These are phyloP conservation scores for Aquilaria sinensis DNA, from an alignment of 345 rosid species.

Conservation along the genomic window DNA sequence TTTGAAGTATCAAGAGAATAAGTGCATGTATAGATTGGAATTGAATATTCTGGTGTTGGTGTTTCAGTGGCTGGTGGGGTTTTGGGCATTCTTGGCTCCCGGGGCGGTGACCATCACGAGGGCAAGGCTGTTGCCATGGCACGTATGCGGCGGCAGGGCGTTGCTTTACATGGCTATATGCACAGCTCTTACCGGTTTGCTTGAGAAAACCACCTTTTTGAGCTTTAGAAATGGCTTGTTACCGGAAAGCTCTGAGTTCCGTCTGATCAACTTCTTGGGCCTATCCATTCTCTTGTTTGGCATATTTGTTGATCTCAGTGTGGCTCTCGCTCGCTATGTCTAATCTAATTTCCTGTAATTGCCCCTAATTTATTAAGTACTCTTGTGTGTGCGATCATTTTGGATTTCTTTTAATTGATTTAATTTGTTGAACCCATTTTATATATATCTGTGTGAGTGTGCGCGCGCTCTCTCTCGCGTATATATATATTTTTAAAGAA, in stretches of 20 bases:
- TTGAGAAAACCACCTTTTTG: slow-evolving; percentile 38
- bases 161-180: slow-evolving; percentile 63
- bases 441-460: too few relatives aligned
- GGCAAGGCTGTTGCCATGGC: slow-evolving; percentile 54
- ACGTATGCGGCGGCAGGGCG: slow-evolving; percentile 62
- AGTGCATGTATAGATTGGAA: not conserved
- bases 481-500: too few relatives aligned
- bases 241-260: slow-evolving; percentile 30
- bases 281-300: slow-evolving; percentile 67
- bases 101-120: slow-evolving; percentile 14
- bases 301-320: slow-evolving; percentile 67
- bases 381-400: too few relatives aligned
- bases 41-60: not conserved
- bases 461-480: too few relatives aligned
- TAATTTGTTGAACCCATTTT: too few relatives aligned
- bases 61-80: slow-evolving; percentile 67
- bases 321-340: slow-evolving; percentile 61
- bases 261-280: slow-evolving; percentile 64
- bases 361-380: too few relatives aligned
- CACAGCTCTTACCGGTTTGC: slow-evolving; percentile 81
- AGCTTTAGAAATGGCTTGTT: not conserved
- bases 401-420: too few relatives aligned
- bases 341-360: slow-evolving; percentile 9
- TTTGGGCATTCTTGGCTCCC: slow-evolving; percentile 34
- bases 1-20: not conserved